A percentile compares a stretch with the other conserved stretches of the same genome.
Conservation (phyloP, 768 basidiomycete species). For the Boletus rubroflammeus region DNA sequence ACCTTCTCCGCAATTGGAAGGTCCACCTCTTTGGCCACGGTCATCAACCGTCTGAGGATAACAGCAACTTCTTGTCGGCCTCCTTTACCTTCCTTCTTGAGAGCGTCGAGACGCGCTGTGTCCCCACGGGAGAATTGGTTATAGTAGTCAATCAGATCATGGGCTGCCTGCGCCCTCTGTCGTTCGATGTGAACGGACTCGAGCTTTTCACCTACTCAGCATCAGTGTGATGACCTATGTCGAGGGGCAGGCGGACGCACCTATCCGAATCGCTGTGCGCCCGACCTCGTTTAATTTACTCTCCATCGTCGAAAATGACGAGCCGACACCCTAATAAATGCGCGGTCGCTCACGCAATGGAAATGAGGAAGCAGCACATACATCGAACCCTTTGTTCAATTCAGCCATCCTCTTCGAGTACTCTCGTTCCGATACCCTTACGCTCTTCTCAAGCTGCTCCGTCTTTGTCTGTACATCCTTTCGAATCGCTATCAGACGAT, state of each 20-base stretch:
- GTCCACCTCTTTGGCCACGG: slow-evolving; percentile 92
- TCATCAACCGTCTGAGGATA: slow-evolving; percentile 77
- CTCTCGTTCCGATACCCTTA: slow-evolving; percentile 83
- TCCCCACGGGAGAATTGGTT: slow-evolving; percentile 87
- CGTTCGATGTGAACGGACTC: slow-evolving; percentile 92
- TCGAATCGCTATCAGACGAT: slow-evolving; percentile 79
- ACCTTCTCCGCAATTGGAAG: slow-evolving; percentile 80
- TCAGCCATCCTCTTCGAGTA: slow-evolving; percentile 95
- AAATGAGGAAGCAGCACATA: slow-evolving; percentile 33
- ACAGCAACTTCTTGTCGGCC: slow-evolving; percentile 88
- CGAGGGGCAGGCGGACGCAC: slow-evolving; percentile 33
- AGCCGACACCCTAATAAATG: slow-evolving; percentile 67
- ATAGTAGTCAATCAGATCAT: slow-evolving; percentile 91
- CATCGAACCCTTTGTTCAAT: slow-evolving; percentile 91
- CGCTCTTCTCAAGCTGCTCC: slow-evolving; percentile 89
- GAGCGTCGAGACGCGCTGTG: slow-evolving; percentile 64
- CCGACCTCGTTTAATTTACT: slow-evolving; percentile 89
- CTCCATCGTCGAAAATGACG: slow-evolving; percentile 88
- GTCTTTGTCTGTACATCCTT: slow-evolving; percentile 89
- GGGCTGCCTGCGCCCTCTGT: slow-evolving; percentile 89
- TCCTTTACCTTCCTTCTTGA: slow-evolving; percentile 84
- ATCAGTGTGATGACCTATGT: slow-evolving; percentile 2
- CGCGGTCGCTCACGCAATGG: background rate
- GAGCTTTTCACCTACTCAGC: slow-evolving; percentile 78
- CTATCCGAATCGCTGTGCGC: slow-evolving; percentile 90